Percentiles rank a stretch among this genome's conserved stretches.
phyloP scores from a whole-genome alignment of 2,329 filamentous ascomycete species.

The Sarocladiaceae sp. region DNA sequence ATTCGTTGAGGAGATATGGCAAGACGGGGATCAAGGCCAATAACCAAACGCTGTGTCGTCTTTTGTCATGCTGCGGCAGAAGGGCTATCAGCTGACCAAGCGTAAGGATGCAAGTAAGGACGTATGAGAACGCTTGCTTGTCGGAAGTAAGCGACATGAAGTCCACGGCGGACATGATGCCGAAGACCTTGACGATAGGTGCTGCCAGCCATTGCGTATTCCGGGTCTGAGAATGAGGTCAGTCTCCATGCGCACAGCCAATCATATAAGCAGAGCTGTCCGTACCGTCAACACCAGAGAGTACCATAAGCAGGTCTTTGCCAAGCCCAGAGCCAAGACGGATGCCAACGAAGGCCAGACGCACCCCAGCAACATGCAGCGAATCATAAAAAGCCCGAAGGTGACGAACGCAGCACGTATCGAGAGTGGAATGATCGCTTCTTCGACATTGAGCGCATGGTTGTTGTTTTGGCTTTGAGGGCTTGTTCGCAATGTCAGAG shows the following conservation, averaged over 20 bases:
- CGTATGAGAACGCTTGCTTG: constrained; percentile 19
- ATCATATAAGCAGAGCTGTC: too few relatives aligned
- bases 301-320: constrained; percentile 31
- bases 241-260: too few relatives aligned
- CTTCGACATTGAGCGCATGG: constrained; percentile 20
- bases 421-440: constrained; percentile 19
- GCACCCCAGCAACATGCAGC: constrained; percentile 21
- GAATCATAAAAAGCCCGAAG: constrained; percentile 11
- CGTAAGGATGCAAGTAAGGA: constrained; percentile 23
- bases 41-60: constrained; percentile 23
- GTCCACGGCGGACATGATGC: constrained; percentile 23
- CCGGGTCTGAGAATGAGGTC: constrained; percentile 23
- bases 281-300: constrained; percentile 28
- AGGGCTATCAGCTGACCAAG: constrained; percentile 26
- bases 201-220: constrained; percentile 27
- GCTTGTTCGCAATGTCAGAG: constrained; percentile 13
- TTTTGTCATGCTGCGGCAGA: constrained; percentile 26
- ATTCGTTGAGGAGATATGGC: constrained; percentile 25
- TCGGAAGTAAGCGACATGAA: constrained; percentile 23
- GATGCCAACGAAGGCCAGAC: constrained; percentile 13
- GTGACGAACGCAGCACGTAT: constrained; percentile 17
- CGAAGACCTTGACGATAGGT: constrained; percentile 25
- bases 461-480: background rate
- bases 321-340: constrained; percentile 18
- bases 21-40: constrained; percentile 25